phyloP scores from a whole-genome alignment of 2,329 filamentous ascomycete genomes.

The Metarhizium anisopliae region DNA sequence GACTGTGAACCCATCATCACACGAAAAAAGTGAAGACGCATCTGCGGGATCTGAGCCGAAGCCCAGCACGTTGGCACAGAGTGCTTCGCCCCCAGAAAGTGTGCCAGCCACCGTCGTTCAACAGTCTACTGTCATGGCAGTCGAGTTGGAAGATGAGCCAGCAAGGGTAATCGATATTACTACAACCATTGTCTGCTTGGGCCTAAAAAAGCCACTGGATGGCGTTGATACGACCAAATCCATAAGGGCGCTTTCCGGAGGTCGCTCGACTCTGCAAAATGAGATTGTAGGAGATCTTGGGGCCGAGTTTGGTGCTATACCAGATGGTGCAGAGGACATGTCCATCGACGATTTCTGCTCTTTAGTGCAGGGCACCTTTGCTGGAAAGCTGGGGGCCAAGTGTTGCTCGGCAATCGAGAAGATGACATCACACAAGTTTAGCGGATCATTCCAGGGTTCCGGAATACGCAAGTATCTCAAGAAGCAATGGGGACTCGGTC shows the following conservation, averaged over 20 bases:
- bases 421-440: not conserved
- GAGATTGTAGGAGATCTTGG: not conserved
- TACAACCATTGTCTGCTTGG: not conserved
- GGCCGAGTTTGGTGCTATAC: not conserved
- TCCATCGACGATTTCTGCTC: not conserved
- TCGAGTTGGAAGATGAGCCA: too few species aligned
- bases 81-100: too few species aligned
- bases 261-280: not conserved
- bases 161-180: not conserved
- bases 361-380: not conserved
- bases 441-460: not conserved
- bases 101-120: too few species aligned
- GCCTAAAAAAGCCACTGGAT: not conserved
- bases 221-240: not conserved
- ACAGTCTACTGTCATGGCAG: too few species aligned
- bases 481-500: not conserved
- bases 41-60: too few species aligned
- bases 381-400: not conserved
- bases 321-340: not conserved
- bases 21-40: too few species aligned
- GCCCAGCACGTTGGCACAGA: too few species aligned
- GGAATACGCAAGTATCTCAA: not conserved
- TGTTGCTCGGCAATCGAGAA: too few species aligned
- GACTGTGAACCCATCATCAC: too few species aligned
- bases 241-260: not conserved